A percentile compares a stretch with the other conserved stretches of the same genome.
Conservation (phyloP, 306 rosid genomes). For the Fragaria nilgerrensis region DNA sequence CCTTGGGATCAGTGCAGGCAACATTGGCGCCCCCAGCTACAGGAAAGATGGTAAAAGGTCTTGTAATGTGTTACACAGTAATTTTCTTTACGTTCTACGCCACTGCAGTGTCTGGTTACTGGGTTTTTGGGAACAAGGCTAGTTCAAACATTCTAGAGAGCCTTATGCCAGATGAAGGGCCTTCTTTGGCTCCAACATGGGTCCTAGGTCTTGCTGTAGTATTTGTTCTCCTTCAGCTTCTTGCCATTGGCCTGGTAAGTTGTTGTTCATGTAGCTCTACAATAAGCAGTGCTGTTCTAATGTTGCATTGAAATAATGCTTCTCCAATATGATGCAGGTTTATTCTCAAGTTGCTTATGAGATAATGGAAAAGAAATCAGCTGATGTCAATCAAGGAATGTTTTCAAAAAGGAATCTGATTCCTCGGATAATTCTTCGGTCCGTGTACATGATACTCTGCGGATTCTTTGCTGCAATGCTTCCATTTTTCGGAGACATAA, state of each 20-base stretch:
- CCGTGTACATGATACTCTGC: constrained; percentile 66
- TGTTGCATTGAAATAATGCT: background rate
- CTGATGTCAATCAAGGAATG: constrained; percentile 74
- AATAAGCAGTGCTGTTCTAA: background rate
- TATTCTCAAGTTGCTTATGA: constrained; percentile 99
- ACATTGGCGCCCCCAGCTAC: constrained; percentile 94
- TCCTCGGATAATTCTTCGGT: constrained; percentile 75
- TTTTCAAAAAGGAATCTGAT: constrained; percentile 77
- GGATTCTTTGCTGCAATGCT: constrained; percentile 92
- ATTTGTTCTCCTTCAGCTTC: constrained; percentile 88
- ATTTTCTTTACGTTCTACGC: constrained; percentile 79
- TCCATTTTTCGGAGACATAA: constrained; percentile 91
- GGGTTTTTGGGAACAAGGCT: constrained; percentile 80
- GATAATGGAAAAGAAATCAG: constrained; percentile 86
- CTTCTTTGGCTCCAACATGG: constrained; percentile 92
- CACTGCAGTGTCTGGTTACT: constrained; percentile 75
- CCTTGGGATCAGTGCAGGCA: constrained; percentile 53
- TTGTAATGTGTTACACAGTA: constrained; percentile 73
- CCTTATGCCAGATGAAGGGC: constrained; percentile 68
- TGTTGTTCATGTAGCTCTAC: background rate
- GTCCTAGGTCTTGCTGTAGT: constrained; percentile 66
- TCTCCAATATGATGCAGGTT: constrained; percentile 46
- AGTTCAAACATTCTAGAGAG: constrained; percentile 67
- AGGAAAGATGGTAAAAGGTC: constrained; percentile 97
- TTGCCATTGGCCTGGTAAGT: constrained; percentile 87